Conservation (phyloP, 2,329 filamentous ascomycete species). For the Neophaeococcomyces mojaviensis region DNA sequence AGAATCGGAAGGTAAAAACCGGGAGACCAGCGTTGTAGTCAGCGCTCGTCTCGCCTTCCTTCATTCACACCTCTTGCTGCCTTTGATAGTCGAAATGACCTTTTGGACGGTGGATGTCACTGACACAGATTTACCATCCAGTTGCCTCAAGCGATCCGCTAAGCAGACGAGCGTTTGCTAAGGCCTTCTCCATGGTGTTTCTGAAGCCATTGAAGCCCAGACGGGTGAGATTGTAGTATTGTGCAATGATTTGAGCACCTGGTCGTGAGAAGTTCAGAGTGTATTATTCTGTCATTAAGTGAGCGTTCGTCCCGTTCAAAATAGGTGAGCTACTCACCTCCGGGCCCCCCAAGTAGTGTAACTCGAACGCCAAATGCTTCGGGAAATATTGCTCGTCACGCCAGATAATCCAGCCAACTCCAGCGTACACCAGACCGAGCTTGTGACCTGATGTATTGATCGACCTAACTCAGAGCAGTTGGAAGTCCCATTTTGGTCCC, state of each 20-base stretch:
- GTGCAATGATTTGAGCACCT: conserved; percentile 61
- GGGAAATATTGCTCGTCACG: conserved; percentile 58
- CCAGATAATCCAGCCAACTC: conserved; percentile 65
- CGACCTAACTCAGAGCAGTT: conserved; percentile 32
- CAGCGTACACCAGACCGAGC: conserved; percentile 54
- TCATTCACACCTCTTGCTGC: conserved; percentile 35
- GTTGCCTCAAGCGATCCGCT: conserved; percentile 58
- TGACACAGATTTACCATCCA: conserved; percentile 58
- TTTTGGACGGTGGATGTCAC: conserved; percentile 57
- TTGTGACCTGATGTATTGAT: conserved; percentile 54
- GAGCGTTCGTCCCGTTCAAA: conserved; percentile 28
- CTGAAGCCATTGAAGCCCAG: conserved; percentile 60
- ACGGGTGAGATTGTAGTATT: conserved; percentile 68
- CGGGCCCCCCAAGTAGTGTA: conserved; percentile 65
- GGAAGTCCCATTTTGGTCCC: conserved; percentile 49
- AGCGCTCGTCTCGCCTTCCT: conserved; percentile 46
- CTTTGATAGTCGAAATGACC: conserved; percentile 37
- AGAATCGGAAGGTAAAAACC: conserved; percentile 60
- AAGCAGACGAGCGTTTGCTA: conserved; percentile 57
- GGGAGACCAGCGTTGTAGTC: conserved; percentile 59
- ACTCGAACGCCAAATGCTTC: conserved; percentile 61
- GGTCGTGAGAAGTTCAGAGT: conserved; percentile 67
- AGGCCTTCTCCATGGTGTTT: conserved; percentile 46
- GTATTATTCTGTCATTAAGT: conserved; percentile 33
- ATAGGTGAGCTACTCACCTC: conserved; percentile 40